Percentiles rank a stretch among this genome's conserved stretches.
These are phyloP conservation scores for Candida sonorensis DNA, from an alignment of 805 yeast genomes.

Conservation along the genomic window DNA sequence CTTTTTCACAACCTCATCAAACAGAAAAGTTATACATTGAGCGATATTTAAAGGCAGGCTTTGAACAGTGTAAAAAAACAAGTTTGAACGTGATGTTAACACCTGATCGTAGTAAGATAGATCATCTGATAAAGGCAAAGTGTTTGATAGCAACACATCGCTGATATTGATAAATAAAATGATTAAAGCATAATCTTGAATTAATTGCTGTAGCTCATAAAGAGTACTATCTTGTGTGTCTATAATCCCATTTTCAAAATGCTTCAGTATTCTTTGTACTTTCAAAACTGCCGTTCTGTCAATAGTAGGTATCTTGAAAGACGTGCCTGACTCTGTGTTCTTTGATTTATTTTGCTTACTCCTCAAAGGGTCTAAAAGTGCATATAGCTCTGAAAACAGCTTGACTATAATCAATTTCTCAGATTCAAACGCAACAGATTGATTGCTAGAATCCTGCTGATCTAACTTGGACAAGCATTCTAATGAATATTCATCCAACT, in stretches of 20 bases:
- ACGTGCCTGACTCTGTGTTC: too few relatives aligned
- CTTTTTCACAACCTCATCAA: conserved; percentile 21
- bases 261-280: conserved; percentile 5
- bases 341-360: too few relatives aligned
- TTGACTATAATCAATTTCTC: too few relatives aligned
- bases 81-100: conserved; percentile 25
- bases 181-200: conserved; percentile 16
- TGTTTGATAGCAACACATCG: conserved; percentile 29
- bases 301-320: conserved; percentile 2
- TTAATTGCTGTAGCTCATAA: conserved; percentile 17
- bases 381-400: conserved; percentile 10
- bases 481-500: conserved; percentile 10
- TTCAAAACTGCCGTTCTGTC: conserved; percentile 4
- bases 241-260: conserved; percentile 12
- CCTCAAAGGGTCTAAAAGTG: conserved; percentile 12
- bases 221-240: conserved; percentile 7
- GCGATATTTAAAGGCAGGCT: conserved; percentile 25
- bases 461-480: conserved; percentile 9
- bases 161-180: conserved; percentile 11
- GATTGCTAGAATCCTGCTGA: not conserved
- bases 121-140: conserved; percentile 37
- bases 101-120: conserved; percentile 41
- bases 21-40: conserved; percentile 11
- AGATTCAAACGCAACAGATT: too few relatives aligned
- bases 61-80: conserved; percentile 34